phyloP scores from a whole-genome alignment of 148 eudicot species.

The Camellia granthamiana region DNA sequence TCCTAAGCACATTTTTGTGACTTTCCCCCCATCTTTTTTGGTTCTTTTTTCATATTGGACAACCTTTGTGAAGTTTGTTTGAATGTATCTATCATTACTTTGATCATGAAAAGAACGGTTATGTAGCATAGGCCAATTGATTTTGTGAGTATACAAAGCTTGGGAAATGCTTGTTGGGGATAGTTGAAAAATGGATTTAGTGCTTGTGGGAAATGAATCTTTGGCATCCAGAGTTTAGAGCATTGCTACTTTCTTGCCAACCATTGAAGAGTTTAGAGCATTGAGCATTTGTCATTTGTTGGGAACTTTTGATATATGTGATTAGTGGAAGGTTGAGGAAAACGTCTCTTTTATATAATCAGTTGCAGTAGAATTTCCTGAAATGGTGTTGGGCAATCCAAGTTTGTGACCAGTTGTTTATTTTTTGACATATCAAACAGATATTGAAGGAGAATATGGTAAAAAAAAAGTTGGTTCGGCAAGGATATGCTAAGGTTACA shows the following conservation, averaged over 20 bases:
- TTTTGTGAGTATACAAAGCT: neutral
- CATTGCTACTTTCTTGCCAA: neutral
- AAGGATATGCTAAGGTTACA: neutral
- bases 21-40: neutral
- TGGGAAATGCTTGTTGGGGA: neutral
- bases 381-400: conserved; percentile 2
- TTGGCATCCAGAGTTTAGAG: neutral
- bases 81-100: neutral
- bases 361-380: neutral
- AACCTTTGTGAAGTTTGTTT: neutral
- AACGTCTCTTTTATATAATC: neutral
- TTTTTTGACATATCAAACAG: neutral
- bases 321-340: neutral
- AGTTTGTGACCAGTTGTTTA: conserved; percentile 6
- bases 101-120: neutral
- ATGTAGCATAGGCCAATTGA: neutral
- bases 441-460: neutral
- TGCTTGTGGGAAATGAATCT: neutral
- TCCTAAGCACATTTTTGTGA: neutral
- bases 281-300: neutral
- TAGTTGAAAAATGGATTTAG: neutral
- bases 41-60: neutral
- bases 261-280: neutral
- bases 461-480: neutral
- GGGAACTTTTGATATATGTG: neutral